Conservation (phyloP, 2,329 filamentous ascomycete species). For the Fusarium euwallaceae region DNA sequence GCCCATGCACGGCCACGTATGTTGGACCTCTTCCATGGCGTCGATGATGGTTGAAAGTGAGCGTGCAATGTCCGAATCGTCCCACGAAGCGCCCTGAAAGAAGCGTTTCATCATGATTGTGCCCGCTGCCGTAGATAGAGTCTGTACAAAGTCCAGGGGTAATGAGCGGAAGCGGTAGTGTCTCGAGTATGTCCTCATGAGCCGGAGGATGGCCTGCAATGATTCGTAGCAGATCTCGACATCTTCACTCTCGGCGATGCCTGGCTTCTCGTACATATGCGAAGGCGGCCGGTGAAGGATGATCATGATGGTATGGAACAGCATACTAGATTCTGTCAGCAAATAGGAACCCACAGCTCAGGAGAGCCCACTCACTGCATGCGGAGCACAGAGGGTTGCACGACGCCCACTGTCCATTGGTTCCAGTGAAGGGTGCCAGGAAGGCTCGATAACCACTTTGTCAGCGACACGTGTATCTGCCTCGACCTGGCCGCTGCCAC, state of each 20-base stretch:
- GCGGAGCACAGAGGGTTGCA: conserved; percentile 61
- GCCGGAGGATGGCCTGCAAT: conserved; percentile 58
- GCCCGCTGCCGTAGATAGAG: conserved; percentile 61
- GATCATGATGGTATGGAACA: conserved; percentile 65
- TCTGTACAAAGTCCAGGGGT: conserved; percentile 64
- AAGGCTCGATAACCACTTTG: conserved; percentile 60
- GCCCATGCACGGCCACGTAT: conserved; percentile 61
- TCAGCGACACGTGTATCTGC: conserved; percentile 61
- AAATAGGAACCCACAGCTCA: background rate
- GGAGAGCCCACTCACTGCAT: conserved; percentile 55
- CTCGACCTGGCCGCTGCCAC: conserved; percentile 58
- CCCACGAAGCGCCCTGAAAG: conserved; percentile 56
- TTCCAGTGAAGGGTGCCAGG: conserved; percentile 64
- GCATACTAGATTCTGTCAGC: conserved; percentile 52
- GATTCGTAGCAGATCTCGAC: conserved; percentile 65
- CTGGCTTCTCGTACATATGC: conserved; percentile 56
- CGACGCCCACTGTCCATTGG: conserved; percentile 62
- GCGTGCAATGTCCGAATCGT: conserved; percentile 61
- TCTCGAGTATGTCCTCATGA: conserved; percentile 59
- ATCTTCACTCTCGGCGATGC: conserved; percentile 57
- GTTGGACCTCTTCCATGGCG: conserved; percentile 65
- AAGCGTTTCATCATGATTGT: conserved; percentile 62
- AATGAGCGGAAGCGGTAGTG: conserved; percentile 60
- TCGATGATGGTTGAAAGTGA: conserved; percentile 64
- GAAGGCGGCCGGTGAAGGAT: conserved; percentile 64